Base-by-base conservation (phyloP, 2,329 filamentous ascomycete genomes). In the Claviceps sp. region DNA sequence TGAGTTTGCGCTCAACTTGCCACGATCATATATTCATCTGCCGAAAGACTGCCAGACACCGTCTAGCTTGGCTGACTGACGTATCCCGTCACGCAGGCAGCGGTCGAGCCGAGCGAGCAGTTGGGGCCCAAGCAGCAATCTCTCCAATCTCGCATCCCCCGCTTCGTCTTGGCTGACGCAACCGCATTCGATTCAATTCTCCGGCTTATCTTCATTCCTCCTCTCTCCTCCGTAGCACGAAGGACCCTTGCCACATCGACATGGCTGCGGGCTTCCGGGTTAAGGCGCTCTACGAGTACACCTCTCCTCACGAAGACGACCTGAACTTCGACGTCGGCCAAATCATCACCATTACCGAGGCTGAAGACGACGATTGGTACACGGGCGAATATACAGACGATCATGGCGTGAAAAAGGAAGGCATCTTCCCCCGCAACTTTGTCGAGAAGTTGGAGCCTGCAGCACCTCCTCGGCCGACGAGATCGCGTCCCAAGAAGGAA, bases 401-500 rank as follows among this genome's bases (percentile, higher is more conserved):
- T 55, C 70, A 75, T 50, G 93, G 93, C 52, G 70, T 68, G 56
- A 88, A 84, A 68, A 79, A 83, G 65, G 83, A 90, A 63, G 91
- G 91, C 59, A 86, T 96, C 61, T 97, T 96, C 68, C 91, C 89
- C 50, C 85, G 86, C 66, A 98, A 97, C 71, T 98, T 98, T 65
- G 93, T 98, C 63, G 93, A 98, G 70, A 88, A 85, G 70, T 94
- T 88, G 69, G 91, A 97, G 67, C 93, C 93, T 40, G 85, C 83
- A 52, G 85, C 91, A 57, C 93, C 93, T 55, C 88, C 90, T 55
- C 82, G 93, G 54, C 93, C 93, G 53, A 78, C 80, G 56, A 82
- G 93, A 62, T 74, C 80, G 16, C 83, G 87, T 58, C 70, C 78
- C 50, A 90, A 85, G 72, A 86, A 81, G 64, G 67, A 69, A 37